phyloP scores from a whole-genome alignment of 2,329 filamentous ascomycete species.

The Pezicula carpinea region DNA sequence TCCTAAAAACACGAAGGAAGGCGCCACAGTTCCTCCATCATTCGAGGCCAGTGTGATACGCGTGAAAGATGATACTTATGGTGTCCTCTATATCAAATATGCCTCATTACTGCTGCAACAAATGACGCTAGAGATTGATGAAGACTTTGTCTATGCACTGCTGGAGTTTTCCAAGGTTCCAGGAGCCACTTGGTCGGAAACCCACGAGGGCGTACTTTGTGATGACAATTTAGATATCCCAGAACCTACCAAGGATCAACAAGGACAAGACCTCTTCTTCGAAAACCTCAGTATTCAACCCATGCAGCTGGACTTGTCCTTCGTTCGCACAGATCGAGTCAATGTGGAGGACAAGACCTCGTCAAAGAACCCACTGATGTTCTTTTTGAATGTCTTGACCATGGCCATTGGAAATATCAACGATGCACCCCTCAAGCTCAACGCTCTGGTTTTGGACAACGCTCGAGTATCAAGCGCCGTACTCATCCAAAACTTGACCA shows the following conservation, averaged over 20 bases:
- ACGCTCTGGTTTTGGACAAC: conserved; percentile 91
- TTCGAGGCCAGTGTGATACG: conserved; percentile 87
- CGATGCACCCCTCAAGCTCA: conserved; percentile 90
- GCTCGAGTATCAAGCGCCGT: conserved; percentile 84
- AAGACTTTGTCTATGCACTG: conserved; percentile 96
- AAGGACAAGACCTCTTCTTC: conserved; percentile 94
- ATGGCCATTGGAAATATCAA: conserved; percentile 99
- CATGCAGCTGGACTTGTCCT: conserved; percentile 95
- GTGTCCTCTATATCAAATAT: conserved; percentile 97
- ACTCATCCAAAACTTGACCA: conserved; percentile 79
- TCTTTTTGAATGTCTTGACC: conserved; percentile 95
- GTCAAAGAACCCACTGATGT: conserved; percentile 92
- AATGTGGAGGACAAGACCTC: conserved; percentile 94
- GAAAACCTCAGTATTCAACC: conserved; percentile 95
- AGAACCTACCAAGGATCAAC: conserved; percentile 78
- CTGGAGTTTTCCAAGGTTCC: conserved; percentile 93
- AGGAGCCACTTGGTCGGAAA: conserved; percentile 79
- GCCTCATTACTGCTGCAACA: conserved; percentile 90
- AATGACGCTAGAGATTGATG: conserved; percentile 96
- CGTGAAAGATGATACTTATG: conserved; percentile 97
- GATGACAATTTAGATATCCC: conserved; percentile 89
- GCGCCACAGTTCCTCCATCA: conserved; percentile 94
- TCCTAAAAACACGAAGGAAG: conserved; percentile 82
- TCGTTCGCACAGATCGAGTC: conserved; percentile 92
- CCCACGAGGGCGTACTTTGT: conserved; percentile 75